Conservation (phyloP, 108 stramenopile species). For the Cyclotella choctawhatcheeana region DNA sequence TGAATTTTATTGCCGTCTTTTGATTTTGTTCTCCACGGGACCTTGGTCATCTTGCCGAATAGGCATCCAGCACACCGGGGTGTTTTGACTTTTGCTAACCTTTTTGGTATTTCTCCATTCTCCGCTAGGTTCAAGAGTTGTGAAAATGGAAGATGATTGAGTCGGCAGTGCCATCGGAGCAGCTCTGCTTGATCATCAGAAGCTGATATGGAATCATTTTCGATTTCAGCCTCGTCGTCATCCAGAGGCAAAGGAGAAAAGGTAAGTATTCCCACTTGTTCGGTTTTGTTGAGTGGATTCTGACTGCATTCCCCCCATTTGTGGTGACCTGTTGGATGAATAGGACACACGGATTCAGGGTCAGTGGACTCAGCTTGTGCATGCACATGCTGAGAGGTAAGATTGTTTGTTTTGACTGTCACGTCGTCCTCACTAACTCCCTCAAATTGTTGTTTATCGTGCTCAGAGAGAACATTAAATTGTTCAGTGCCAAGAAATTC, state of each 20-base stretch:
- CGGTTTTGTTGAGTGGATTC: background rate
- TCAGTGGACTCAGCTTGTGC: background rate
- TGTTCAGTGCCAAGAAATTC: constrained; percentile 1
- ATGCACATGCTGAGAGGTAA: background rate
- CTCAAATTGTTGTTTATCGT: background rate
- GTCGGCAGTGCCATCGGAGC: constrained; percentile 13
- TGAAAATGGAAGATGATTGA: background rate
- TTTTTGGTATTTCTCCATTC: constrained; percentile 8
- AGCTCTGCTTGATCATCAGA: constrained; percentile 1
- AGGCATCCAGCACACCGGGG: constrained; percentile 33
- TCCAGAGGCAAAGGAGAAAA: background rate
- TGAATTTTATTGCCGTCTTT: background rate
- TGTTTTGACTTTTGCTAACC: constrained; percentile 11
- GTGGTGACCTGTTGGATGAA: background rate
- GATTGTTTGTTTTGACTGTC: constrained; percentile 1
- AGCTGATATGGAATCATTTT: background rate
- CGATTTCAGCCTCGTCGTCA: background rate
- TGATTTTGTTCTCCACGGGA: background rate
- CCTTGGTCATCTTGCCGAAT: constrained; percentile 23
- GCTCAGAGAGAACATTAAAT: background rate
- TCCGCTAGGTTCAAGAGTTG: background rate
- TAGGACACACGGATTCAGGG: background rate
- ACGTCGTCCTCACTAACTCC: background rate
- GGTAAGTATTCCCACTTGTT: background rate
- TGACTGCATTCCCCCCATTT: constrained; percentile 15